Base-by-base conservation (phyloP, 2,329 filamentous ascomycete species). In the Claviceps africana region DNA sequence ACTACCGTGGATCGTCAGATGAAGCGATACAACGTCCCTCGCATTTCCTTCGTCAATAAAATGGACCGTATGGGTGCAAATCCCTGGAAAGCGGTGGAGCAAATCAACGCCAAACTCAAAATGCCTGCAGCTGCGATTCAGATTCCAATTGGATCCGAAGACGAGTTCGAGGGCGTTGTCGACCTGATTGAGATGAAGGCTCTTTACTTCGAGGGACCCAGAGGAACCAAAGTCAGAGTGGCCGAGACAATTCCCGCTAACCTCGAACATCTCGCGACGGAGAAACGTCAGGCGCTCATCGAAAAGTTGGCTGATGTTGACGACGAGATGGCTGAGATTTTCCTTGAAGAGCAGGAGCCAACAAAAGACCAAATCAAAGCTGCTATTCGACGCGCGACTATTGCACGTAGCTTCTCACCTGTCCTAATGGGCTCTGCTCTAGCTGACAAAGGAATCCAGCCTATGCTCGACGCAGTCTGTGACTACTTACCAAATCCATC, bases 1-100 rank as follows among this genome's bases (percentile, higher is more conserved):
- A 96, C 96, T 61, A 98, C 93, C 1, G 93, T 98, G 57, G 90
- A 98, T 69, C 81, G 93, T 61, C 93, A 98, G 74, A 98, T 98
- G 93, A 88, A 89, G 74, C 83, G 93, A 60, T 98, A 98, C 76
- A 91, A 97, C 65, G 84, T 98, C 56, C 93, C 93, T 55, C 81
- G 93, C 61, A 83, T 98, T 67, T 95, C 87, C 51, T 98, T 98
- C 64, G 82, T 98, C 67, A 98, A 98, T 76, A 98, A 98, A 78
- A 97, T 98, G 91, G 93, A 98, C 65, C 85, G 93, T 58, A 96
- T 96, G 86, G 93, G 93, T 55, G 88, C 93, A 58, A 97, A 98
- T 66, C 93, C 93, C 9, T 98, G 90, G 82, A 96, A 95, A 72
- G 90, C 89, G 9, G 83, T 98, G 53, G 91, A 98, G 42, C 90